Evolutionary conservation across 164 flowering plant species (phyloP), one percentile per base, ranked within the genome.

Genomic region (Houttuynia cordata): DNA sequence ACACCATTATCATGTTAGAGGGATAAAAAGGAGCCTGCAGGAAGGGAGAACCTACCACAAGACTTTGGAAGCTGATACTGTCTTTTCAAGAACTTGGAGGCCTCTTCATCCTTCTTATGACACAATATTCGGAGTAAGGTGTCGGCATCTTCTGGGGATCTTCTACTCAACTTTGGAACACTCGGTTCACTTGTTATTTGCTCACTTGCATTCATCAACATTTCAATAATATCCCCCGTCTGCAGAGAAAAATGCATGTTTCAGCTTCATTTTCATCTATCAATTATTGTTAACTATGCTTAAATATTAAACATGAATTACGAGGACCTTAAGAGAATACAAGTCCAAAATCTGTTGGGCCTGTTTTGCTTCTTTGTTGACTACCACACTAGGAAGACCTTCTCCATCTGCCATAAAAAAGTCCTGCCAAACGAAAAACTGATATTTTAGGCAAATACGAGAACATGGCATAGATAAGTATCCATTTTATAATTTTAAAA

Each of bases 331-430:
- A 67, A 81, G 76, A 20, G 86, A 75, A 73, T 74, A 83, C 51
- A 91, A 57, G 61, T 71, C 63, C 21, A 87, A 59, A 15, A 87
- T 74, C 56, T 83, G 75, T 57, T 71, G 80, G 23, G 84, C 80
- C 68, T 70, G 63, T 71, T 70, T 74, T 40, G 96, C 79, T 80
- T 86, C 91, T 69, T 75, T 62, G 68, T 81, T 84, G 22, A 91
- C 93, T 30, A 84, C 67, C 25, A 84, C 79, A 22, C 80, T 83
- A 39, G 93, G 91, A 65, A 91, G 88, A 45, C 97, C 97, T 68
- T 91, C 89, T 60, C 91, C 96, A 64, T 85, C 80, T 59, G 97
- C 97, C 39, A 85, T 72, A 78, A 91, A 91, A 59, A 91, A 80
- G n/a, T 83, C 97, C 97, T 91, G 50, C 25, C 70, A 54, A n/a